Conservation (phyloP, 768 basidiomycete genomes). For the Trametes cubensis region DNA sequence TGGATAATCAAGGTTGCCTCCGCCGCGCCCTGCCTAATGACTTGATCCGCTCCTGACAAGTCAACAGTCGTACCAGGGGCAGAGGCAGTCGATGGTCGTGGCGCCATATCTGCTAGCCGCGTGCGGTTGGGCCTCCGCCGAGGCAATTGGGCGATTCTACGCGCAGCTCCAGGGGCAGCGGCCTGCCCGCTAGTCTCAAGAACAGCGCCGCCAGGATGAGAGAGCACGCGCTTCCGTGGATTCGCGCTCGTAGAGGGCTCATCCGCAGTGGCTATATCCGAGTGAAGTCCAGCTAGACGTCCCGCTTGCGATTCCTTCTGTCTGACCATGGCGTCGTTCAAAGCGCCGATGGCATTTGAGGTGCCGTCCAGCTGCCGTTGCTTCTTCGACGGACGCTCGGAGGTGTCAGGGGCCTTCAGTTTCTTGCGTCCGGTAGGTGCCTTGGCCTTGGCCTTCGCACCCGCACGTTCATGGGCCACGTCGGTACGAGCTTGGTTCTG, state of each 20-base stretch:
- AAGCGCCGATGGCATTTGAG: not conserved
- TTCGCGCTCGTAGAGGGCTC: not conserved
- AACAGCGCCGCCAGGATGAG: not conserved
- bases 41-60: constrained; percentile 18
- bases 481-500: no score
- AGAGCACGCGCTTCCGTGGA: not conserved
- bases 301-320: not conserved
- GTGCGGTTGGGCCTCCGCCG: not conserved
- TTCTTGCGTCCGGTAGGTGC: not conserved
- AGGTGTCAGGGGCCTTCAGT: not conserved
- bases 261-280: not conserved
- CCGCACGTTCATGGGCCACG: not conserved
- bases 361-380: not conserved
- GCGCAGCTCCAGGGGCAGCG: not conserved
- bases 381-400: constrained; percentile 3
- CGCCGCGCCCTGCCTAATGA: constrained; percentile 19
- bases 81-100: not conserved
- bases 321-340: constrained; percentile 2
- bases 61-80: not conserved
- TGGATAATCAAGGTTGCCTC: constrained; percentile 5
- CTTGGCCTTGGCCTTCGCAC: not conserved
- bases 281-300: not conserved
- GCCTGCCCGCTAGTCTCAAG: not conserved
- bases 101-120: not conserved
- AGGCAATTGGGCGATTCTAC: not conserved